Base-by-base conservation (phyloP, 257 asterid genomes). In the Solanum chmielewskii region DNA sequence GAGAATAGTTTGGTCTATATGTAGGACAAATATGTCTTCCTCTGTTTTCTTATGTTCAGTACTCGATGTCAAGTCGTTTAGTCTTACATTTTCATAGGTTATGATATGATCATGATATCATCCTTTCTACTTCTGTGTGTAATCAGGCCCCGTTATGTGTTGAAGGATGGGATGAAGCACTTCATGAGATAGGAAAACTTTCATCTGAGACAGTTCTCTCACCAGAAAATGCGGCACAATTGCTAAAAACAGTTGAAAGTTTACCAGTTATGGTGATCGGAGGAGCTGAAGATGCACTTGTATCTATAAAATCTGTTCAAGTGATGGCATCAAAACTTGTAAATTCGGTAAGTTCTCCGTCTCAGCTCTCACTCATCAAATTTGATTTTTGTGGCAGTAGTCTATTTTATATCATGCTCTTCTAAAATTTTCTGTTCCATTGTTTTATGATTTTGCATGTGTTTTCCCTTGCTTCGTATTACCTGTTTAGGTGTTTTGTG, bases 271-370 rank as follows among this genome's bases (percentile, higher is more conserved):
- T 97, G 90, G 95, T 97, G 56, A 84, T 97, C 81, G 93, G 98
- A 0, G 99, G 99, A 44, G 98, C 94, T 18, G 99, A 95, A 90
- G 99, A 97, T 90, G 92, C 91, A 37, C 94, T 97, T 56, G 98
- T 95, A 87, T 97, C 98, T 59, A 85, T 94, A 80, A 94, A 91
- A 70, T 92, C 97, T 59, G 93, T 94, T 90, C 99, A 95, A 91
- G 78, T 90, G 42, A 91, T 94, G 96, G 98, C 98, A 75, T 94
- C 98, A 86, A 94, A 94, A 89, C 92, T 97, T 88, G 91, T 81
- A 86, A 94, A 97, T 92, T 95, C 98, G 86, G 98, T 97, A 89
- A 94, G 98, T 91, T 49, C 70, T 52, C 85, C 85, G 13, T 81
- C 89, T 64, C 44, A 37, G 39, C 21, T 81, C 89, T 69, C 44